Evolutionary conservation across 2,329 filamentous ascomycete species (phyloP).

Genomic region (Oidium heveae): DNA sequence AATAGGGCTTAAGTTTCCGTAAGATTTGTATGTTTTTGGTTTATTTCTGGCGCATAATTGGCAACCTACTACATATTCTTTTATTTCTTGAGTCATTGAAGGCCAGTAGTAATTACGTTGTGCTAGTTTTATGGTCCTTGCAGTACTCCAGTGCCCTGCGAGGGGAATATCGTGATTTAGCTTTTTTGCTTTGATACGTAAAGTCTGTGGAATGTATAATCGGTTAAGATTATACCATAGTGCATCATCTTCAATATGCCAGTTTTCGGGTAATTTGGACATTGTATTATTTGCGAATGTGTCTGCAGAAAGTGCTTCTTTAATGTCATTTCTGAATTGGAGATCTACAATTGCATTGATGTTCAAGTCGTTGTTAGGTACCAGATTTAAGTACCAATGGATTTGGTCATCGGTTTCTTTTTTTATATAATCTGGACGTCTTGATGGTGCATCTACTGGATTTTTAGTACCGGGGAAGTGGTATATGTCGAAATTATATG

Average conservation of each 20-base stretch:
- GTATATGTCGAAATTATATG: not conserved
- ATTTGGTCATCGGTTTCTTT: not conserved
- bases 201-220: not conserved
- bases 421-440: not conserved
- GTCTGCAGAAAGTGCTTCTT: not conserved
- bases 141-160: not conserved
- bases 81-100: not conserved
- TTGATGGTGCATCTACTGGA: not conserved
- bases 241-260: no score
- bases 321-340: not conserved
- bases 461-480: not conserved
- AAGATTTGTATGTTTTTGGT: not conserved
- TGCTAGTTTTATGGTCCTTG: not conserved
- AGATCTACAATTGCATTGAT: not conserved
- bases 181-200: conserved; percentile 1
- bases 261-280: not conserved
- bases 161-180: not conserved
- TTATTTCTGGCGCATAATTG: not conserved
- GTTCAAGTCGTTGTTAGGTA: not conserved
- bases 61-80: not conserved
- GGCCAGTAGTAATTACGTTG: not conserved
- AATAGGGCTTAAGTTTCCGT: not conserved
- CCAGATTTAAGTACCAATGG: not conserved
- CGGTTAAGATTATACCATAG: not conserved
- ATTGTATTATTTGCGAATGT: not conserved